Evolutionary conservation across 1,139 yeast species (phyloP), one percentile per base, ranked within the genome.

Genomic region (Protomyces pachydermus): DNA sequence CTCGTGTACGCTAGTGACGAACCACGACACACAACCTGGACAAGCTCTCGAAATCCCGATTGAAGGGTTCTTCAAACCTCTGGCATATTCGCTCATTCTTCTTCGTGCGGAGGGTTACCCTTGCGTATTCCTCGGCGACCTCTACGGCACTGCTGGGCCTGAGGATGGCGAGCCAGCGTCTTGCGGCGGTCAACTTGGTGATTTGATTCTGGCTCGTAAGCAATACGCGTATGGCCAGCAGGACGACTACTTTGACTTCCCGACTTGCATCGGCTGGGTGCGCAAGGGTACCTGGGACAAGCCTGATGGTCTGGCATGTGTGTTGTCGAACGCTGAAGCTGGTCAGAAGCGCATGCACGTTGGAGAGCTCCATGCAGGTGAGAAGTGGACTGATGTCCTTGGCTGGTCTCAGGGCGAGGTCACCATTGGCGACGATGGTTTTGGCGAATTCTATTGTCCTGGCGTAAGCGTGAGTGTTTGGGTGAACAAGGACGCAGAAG

Each of bases 181-280:
- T 14, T 66, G 68, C 35, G 69, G 69, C 4, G 68, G 68, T 23
- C 68, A 67, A 52, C 54, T 68, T 10, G 56, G 64, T 9, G 69
- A 67, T 34, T 32, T 68, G 23, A 62, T 68, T 16, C 67, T 65
- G 38, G 67, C 69, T 18, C 50, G 69, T 3, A 64, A 57, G 42
- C 45, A 65, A 34, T 67, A 66, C 53, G 67, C 69, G n/a, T 68
- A 68, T 32, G 69, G 69, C 10, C 63, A 61, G 23, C 69, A 68
- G 57, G 65, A 66, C 38, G 58, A 54, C 54, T 60, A 60, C 32
- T 60, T 54, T 20, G 69, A 68, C 51, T 56, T 28, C 25, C 55
- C 67, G n/a, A 67, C 62, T 23, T 67, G 69, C 35, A 16, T 68
- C 10, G 69, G 69, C 25, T 68, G 69, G 69, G 69, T 68, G 3